These are phyloP conservation scores for Naganishia albida DNA, from an alignment of 1,284 basidiomycete species.

Conservation along the genomic window DNA sequence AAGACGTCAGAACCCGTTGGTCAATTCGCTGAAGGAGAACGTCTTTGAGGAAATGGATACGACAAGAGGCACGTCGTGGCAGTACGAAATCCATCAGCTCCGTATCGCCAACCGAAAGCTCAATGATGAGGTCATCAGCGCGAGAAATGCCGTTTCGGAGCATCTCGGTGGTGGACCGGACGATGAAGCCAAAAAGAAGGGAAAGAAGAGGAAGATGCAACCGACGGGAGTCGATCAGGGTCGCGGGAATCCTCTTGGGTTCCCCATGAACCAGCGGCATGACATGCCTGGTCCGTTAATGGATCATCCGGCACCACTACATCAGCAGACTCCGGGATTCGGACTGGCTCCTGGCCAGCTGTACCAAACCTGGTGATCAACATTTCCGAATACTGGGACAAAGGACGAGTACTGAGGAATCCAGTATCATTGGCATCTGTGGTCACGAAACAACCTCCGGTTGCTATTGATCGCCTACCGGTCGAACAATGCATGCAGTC, in stretches of 20 bases:
- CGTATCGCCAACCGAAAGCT: conserved; percentile 71
- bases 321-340: conserved; percentile 48
- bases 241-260: conserved; percentile 2
- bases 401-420: neutral
- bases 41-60: conserved; percentile 74
- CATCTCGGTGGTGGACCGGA: conserved; percentile 33
- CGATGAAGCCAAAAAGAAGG: conserved; percentile 33
- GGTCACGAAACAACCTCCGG: no score
- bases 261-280: neutral
- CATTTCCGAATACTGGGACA: neutral
- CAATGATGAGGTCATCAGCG: conserved; percentile 64
- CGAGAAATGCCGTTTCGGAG: conserved; percentile 33
- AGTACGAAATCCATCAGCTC: conserved; percentile 86
- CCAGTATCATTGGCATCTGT: no score
- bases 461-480: no score
- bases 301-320: conserved; percentile 42
- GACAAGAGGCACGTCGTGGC: conserved; percentile 73
- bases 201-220: conserved; percentile 40
- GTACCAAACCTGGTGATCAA: conserved; percentile 29
- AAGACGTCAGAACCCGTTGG: conserved; percentile 27
- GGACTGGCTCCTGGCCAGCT: conserved; percentile 35
- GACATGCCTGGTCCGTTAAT: conserved; percentile 17
- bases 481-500: no score
- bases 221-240: conserved; percentile 25
- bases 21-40: conserved; percentile 50